These are phyloP conservation scores for Mortierella sp. DNA, from an alignment of 371 early-diverging fungal species.

Conservation along the genomic window DNA sequence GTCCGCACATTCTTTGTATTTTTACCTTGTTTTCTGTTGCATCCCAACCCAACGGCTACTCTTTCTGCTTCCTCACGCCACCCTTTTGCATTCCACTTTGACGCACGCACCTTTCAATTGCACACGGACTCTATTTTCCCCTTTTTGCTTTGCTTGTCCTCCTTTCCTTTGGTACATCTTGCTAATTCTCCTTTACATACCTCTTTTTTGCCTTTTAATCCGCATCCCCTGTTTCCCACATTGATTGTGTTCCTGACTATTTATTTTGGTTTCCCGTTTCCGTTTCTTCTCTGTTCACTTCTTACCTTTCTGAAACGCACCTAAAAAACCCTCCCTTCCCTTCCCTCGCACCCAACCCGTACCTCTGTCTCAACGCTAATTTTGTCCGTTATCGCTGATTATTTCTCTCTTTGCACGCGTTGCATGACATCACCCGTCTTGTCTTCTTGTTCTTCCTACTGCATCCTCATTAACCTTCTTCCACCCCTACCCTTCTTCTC, in stretches of 20 bases:
- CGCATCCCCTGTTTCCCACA: not conserved
- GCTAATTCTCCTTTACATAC: not conserved
- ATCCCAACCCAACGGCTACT: not conserved
- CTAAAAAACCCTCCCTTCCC: not conserved
- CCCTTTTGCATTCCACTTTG: not conserved
- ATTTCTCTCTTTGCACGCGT: conserved; percentile 4
- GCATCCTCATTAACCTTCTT: conserved; percentile 11
- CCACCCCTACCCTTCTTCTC: conserved; percentile 4
- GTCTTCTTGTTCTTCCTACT: not conserved
- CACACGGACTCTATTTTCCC: not conserved
- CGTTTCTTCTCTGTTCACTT: not conserved
- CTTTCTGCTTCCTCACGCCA: not conserved
- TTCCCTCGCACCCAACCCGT: no score
- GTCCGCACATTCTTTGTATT: not conserved
- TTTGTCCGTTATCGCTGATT: not conserved
- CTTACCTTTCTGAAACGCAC: conserved; percentile 7
- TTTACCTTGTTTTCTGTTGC: not conserved
- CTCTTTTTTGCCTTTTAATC: not conserved
- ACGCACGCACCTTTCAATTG: conserved; percentile 11
- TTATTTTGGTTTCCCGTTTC: not conserved
- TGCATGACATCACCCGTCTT: not conserved
- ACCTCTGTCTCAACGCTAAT: not conserved
- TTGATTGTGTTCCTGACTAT: not conserved
- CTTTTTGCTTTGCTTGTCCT: not conserved
- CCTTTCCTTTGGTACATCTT: not conserved